These are phyloP conservation scores for Isatis lusitanica DNA, from an alignment of 441 rosid species.

Conservation along the genomic window DNA sequence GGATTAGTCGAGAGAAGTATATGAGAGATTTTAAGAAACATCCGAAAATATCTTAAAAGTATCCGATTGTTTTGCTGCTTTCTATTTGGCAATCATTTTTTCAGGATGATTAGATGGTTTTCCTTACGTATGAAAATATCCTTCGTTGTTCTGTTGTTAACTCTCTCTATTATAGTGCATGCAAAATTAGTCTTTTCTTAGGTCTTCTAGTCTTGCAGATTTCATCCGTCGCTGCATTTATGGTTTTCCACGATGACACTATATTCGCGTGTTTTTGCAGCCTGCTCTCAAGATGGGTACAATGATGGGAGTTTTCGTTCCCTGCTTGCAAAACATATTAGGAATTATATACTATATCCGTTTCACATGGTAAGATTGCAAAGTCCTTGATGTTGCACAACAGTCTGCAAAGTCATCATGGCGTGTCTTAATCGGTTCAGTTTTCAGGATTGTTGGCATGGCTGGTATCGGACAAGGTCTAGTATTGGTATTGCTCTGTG, in stretches of 20 bases:
- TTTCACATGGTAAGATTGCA: constrained; percentile 75
- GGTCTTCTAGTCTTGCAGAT: constrained; percentile 7
- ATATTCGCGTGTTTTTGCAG: constrained; percentile 54
- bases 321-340: constrained; percentile 96
- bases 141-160: constrained; percentile 26
- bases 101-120: constrained; percentile 2
- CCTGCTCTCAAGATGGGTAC: constrained; percentile 84
- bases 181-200: constrained; percentile 17
- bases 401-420: constrained; percentile 21
- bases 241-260: constrained; percentile 23
- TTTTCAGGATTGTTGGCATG: constrained; percentile 96
- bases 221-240: constrained; percentile 10
- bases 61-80: constrained; percentile 18
- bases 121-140: constrained; percentile 12
- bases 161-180: constrained; percentile 20
- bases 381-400: constrained; percentile 22
- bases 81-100: constrained; percentile 22
- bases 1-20: constrained; percentile 17
- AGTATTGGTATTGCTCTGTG: constrained; percentile 83
- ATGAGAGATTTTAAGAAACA: background rate
- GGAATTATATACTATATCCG: constrained; percentile 99
- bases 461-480: constrained; percentile 89
- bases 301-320: constrained; percentile 98
- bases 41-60: background rate
- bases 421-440: constrained; percentile 26